Base-by-base conservation (phyloP, 2,329 filamentous ascomycete genomes). In the Aspergillus novoparasiticus region DNA sequence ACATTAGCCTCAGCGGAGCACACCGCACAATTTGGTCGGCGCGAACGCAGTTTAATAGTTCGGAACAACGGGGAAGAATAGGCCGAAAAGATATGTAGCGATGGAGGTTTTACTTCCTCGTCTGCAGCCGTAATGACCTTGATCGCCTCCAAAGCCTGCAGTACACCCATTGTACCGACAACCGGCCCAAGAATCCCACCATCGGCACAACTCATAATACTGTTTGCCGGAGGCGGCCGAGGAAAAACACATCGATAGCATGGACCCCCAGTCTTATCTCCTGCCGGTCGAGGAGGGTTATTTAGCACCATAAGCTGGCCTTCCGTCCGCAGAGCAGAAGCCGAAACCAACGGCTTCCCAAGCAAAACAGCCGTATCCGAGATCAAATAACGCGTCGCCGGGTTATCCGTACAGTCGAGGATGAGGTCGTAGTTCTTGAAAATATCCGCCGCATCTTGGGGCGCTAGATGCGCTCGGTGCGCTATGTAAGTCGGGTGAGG, bases 211-310 rank as follows among this genome's bases (percentile, higher is more conserved):
- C 90, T 93, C 1, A 92, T 84, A 0, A 97, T 90, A 61, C 87
- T 93, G 48, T 91, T 91, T 0, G 92, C 87, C 0, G 94, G 93
- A 0, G 95, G 94, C 0, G 95, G 94, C 43, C 86, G 90, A 0
- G 93, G 94, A 70, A 97, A 99, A 14, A 98, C 86, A 73, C 95
- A 99, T 48, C 95, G 86, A 78, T 99, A 99, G 78, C 95, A 99
- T 0, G 94, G 94, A 0, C 93, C 91, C 39, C 90, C 89, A 0
- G 79, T 72, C 2, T 74, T 60, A 57, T 87, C 78, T 1, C 89
- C 89, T 11, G 84, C 82, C 2, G 86, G 81, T 9, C 83, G 80
- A 0, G 92, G 87, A 1, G 94, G 94, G 63, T 89, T 88, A 77
- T 98, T 97, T 58, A 98, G 84, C 0, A 96, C 86, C 70, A 96